Percentiles rank a stretch among this genome's conserved stretches.
Evolutionary conservation across 768 basidiomycete genomes (phyloP).

Genomic region (Tylopilus rubrobrunneus): DNA sequence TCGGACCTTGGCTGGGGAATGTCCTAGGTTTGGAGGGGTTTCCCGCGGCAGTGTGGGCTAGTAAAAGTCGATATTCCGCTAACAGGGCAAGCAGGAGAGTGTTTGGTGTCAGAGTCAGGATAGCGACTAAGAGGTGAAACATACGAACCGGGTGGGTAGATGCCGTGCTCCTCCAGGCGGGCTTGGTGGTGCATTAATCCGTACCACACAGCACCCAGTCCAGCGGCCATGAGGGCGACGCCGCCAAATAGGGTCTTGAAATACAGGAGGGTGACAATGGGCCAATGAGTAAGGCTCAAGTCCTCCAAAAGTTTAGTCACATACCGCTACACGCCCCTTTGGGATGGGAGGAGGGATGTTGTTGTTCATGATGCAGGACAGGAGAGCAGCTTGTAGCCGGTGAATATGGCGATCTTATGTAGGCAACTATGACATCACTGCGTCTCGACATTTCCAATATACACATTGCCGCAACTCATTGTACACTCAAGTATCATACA

Average conservation of each 20-base stretch:
- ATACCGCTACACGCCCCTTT: slow-evolving; percentile 10
- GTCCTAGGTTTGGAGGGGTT: slow-evolving; percentile 17
- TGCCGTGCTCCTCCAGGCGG: slow-evolving; percentile 15
- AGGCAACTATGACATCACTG: no score
- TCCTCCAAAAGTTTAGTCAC: no score
- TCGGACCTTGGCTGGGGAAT: not conserved
- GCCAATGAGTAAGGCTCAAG: no score
- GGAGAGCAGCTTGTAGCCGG: no score
- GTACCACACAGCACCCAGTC: slow-evolving; percentile 22
- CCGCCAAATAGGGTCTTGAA: slow-evolving; percentile 27
- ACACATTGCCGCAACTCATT: no score
- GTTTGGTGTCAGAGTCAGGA: not conserved
- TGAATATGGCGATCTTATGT: no score
- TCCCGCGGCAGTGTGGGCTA: slow-evolving; percentile 16
- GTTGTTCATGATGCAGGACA: slow-evolving; percentile 5
- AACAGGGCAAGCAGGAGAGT: no score
- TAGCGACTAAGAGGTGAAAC: not conserved
- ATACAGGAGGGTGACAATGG: not conserved
- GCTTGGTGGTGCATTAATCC: slow-evolving; percentile 17
- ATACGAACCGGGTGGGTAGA: slow-evolving; percentile 18
- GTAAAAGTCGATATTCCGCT: slow-evolving; percentile 28
- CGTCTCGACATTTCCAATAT: no score
- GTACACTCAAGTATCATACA: no score
- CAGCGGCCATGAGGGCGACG: slow-evolving; percentile 14
- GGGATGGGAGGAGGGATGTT: slow-evolving; percentile 10